Conservation (phyloP, 2,329 filamentous ascomycete genomes). For the Neobulgaria alba region DNA sequence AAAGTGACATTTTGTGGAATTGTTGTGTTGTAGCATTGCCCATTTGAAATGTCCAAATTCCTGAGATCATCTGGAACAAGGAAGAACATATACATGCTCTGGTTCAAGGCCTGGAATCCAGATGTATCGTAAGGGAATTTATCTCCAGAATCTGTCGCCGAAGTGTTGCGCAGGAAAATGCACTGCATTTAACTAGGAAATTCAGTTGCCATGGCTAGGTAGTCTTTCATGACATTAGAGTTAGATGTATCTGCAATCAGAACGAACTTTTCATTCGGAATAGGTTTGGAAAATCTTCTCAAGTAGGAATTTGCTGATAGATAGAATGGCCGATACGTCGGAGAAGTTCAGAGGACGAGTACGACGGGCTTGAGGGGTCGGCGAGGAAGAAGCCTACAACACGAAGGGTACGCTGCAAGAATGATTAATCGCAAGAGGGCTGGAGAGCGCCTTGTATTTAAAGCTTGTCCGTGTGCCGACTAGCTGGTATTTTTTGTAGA, state of each 20-base stretch:
- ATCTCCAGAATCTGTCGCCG: constrained; percentile 56
- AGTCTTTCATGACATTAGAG: constrained; percentile 63
- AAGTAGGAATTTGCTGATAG: constrained; percentile 61
- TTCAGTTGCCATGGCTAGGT: constrained; percentile 51
- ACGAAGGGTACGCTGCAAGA: too few relatives aligned
- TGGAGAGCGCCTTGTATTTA: too few relatives aligned
- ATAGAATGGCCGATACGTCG: constrained; percentile 62
- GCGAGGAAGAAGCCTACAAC: too few relatives aligned
- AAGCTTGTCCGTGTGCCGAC: too few relatives aligned
- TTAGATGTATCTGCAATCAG: constrained; percentile 71
- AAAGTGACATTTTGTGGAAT: constrained; percentile 67
- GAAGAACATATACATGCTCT: constrained; percentile 74
- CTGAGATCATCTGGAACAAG: constrained; percentile 58
- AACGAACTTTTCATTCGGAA: constrained; percentile 65
- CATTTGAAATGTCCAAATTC: constrained; percentile 56
- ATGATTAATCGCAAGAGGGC: too few relatives aligned
- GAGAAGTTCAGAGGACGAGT: constrained; percentile 72
- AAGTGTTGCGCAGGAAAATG: constrained; percentile 69
- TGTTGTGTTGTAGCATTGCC: constrained; percentile 56
- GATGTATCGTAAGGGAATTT: constrained; percentile 68
- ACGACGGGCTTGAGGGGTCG: too few relatives aligned
- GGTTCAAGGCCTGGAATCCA: constrained; percentile 59
- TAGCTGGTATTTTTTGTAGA: too few relatives aligned
- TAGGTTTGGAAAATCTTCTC: constrained; percentile 67
- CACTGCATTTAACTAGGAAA: constrained; percentile 67